These are phyloP conservation scores for Hypoxylon trugodes DNA, from an alignment of 495 filamentous ascomycete species.

Conservation along the genomic window DNA sequence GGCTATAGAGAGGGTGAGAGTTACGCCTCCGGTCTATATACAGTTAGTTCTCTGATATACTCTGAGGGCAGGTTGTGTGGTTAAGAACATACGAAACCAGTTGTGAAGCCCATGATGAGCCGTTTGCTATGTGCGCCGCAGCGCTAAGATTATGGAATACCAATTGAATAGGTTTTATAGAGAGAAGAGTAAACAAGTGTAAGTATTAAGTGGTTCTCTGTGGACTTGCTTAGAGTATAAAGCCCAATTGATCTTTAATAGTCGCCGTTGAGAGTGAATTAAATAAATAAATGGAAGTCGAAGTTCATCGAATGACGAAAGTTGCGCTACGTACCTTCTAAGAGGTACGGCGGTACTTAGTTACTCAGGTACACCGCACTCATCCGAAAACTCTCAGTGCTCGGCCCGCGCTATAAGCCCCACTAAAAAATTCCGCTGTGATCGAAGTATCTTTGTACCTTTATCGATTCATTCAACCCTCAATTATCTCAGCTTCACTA, in stretches of 20 bases:
- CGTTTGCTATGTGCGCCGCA: constrained; percentile 29
- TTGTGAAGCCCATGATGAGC: constrained; percentile 74
- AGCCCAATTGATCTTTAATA: constrained; percentile 9
- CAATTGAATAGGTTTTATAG: constrained; percentile 15
- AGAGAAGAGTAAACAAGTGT: constrained; percentile 1
- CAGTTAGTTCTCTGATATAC: constrained; percentile 27
- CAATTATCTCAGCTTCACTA: constrained; percentile 3
- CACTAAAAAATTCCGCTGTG: constrained; percentile 6
- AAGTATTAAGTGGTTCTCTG: not conserved
- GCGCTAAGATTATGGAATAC: constrained; percentile 29
- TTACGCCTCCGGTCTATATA: constrained; percentile 78
- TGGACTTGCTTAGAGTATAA: not conserved
- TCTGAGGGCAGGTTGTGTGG: not conserved
- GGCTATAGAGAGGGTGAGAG: constrained; percentile 81
- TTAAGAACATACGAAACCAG: constrained; percentile 74
- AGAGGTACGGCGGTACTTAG: constrained; percentile 3
- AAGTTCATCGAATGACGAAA: constrained; percentile 38
- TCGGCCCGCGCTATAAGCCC: constrained; percentile 8
- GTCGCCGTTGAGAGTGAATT: not conserved
- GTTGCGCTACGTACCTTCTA: constrained; percentile 29
- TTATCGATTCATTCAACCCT: constrained; percentile 3
- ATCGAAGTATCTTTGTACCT: constrained; percentile 23
- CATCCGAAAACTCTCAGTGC: not conserved
- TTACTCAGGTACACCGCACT: constrained; percentile 5
- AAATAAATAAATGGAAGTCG: constrained; percentile 6